A percentile compares a stretch with the other conserved stretches of the same genome.
These are phyloP conservation scores for Lentinula novae-zelandiae DNA, from an alignment of 1,284 basidiomycete genomes.

Conservation along the genomic window DNA sequence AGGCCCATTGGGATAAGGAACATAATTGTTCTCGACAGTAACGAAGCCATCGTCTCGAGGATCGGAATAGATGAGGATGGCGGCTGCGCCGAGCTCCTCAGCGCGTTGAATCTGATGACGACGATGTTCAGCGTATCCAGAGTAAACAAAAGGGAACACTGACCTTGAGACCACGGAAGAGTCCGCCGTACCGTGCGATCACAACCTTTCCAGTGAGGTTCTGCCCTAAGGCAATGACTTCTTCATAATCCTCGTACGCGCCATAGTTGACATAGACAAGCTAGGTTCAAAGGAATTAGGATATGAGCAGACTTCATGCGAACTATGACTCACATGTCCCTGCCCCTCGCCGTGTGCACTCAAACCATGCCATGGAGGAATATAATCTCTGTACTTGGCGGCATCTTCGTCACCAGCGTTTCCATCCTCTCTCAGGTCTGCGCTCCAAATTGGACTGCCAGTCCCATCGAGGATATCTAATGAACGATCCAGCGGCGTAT, in stretches of 20 bases:
- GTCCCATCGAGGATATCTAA: conserved; percentile 57
- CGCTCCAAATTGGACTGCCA: conserved; percentile 62
- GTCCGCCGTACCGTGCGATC: conserved; percentile 77
- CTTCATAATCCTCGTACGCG: conserved; percentile 69
- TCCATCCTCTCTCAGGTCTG: conserved; percentile 66
- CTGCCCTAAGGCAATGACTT: conserved; percentile 56
- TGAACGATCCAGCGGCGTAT: conserved; percentile 64
- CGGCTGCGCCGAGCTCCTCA: conserved; percentile 75
- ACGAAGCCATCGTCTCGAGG: conserved; percentile 86
- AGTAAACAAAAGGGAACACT: not conserved
- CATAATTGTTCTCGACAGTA: conserved; percentile 75
- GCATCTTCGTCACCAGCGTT: conserved; percentile 63
- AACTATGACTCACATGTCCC: conserved; percentile 36
- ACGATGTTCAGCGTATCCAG: not conserved
- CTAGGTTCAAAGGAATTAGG: conserved; percentile 13
- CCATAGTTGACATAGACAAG: conserved; percentile 86
- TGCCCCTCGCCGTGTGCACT: conserved; percentile 61
- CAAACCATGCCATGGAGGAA: conserved; percentile 70
- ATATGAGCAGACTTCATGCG: not conserved
- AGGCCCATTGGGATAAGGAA: conserved; percentile 81
- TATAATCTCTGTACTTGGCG: conserved; percentile 49
- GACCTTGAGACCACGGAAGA: conserved; percentile 85
- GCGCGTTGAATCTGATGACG: conserved; percentile 50
- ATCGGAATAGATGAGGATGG: conserved; percentile 83
- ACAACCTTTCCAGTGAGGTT: conserved; percentile 81